Percentiles rank a stretch among this genome's conserved stretches.
phyloP scores from a whole-genome alignment of 2,329 filamentous ascomycete genomes.

The Pestalotiopsis sp. region DNA sequence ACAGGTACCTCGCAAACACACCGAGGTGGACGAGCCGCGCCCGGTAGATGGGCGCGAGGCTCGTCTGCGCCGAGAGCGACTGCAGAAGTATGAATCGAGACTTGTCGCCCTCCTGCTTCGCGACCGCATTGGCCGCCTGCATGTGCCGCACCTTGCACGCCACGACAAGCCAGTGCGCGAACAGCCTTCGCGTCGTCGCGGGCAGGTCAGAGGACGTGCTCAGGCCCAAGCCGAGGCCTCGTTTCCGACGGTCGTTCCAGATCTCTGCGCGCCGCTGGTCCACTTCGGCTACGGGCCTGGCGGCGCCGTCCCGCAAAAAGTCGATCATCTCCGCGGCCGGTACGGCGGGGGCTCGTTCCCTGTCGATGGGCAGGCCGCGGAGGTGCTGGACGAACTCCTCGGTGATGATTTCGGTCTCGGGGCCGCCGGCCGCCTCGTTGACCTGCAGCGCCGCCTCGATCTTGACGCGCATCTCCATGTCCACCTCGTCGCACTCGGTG shows the following conservation, averaged over 20 bases:
- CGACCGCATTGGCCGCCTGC: slow-evolving; percentile 3
- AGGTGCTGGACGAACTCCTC: not conserved
- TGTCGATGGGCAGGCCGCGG: not conserved
- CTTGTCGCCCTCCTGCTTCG: not conserved
- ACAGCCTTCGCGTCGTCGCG: not conserved
- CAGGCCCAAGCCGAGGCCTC: not conserved
- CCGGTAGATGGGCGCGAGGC: not conserved
- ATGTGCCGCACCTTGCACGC: not conserved
- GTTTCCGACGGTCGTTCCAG: not conserved
- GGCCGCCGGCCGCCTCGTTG: not conserved
- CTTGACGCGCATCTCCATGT: not conserved
- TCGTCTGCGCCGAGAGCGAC: not conserved
- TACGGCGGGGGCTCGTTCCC: not conserved
- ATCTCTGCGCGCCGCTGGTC: not conserved
- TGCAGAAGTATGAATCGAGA: not conserved
- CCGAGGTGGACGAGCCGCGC: slow-evolving; percentile 13
- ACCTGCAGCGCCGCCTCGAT: not conserved
- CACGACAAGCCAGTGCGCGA: slow-evolving; percentile 7
- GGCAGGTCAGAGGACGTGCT: not conserved
- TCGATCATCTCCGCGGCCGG: not conserved
- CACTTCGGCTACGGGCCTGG: not conserved
- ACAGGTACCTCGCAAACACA: not conserved
- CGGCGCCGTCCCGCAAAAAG: not conserved
- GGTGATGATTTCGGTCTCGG: not conserved
- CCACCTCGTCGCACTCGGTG: slow-evolving; percentile 1